Percentiles rank a stretch among this genome's conserved stretches.
These are phyloP conservation scores for Friedmanniomyces simplex DNA, from an alignment of 495 filamentous ascomycete species.

Conservation along the genomic window DNA sequence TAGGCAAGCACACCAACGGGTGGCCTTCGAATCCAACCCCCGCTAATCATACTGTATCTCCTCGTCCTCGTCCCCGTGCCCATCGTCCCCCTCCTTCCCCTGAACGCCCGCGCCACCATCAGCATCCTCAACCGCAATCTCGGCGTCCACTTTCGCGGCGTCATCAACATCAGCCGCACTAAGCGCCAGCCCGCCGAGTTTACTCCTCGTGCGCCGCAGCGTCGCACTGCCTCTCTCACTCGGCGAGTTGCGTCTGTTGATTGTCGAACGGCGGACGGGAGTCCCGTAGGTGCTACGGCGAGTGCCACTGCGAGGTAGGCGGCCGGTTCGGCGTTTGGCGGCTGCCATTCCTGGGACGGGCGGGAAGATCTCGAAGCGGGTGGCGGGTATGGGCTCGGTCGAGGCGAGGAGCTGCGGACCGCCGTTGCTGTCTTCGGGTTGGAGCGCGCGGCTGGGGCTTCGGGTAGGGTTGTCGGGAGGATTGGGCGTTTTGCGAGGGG, in stretches of 20 bases:
- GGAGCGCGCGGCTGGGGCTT: background rate
- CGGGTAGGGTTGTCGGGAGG: background rate
- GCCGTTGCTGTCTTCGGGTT: background rate
- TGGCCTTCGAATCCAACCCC: no score
- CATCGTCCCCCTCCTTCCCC: conserved; percentile 2
- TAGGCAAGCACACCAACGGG: background rate
- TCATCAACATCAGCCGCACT: conserved; percentile 20
- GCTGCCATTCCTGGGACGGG: conserved; percentile 47
- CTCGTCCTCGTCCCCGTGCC: conserved; percentile 15
- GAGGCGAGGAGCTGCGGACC: conserved; percentile 19
- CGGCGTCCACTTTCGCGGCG: conserved; percentile 6
- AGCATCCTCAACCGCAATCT: conserved; percentile 8
- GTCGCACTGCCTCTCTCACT: background rate
- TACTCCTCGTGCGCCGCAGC: conserved; percentile 30
- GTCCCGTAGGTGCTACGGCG: conserved; percentile 13
- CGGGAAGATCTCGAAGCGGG: conserved; percentile 77
- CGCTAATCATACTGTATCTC: conserved; percentile 15
- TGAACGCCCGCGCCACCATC: conserved; percentile 2
- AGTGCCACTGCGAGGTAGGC: conserved; percentile 33
- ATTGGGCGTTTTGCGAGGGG: conserved; percentile 22
- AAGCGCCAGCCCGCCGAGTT: conserved; percentile 28
- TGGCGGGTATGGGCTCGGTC: conserved; percentile 52
- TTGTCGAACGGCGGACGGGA: conserved; percentile 15
- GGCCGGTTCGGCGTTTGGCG: conserved; percentile 36
- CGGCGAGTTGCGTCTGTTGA: background rate